These are phyloP conservation scores for Claviceps cyperi DNA, from an alignment of 2,329 filamentous ascomycete species.

Conservation along the genomic window DNA sequence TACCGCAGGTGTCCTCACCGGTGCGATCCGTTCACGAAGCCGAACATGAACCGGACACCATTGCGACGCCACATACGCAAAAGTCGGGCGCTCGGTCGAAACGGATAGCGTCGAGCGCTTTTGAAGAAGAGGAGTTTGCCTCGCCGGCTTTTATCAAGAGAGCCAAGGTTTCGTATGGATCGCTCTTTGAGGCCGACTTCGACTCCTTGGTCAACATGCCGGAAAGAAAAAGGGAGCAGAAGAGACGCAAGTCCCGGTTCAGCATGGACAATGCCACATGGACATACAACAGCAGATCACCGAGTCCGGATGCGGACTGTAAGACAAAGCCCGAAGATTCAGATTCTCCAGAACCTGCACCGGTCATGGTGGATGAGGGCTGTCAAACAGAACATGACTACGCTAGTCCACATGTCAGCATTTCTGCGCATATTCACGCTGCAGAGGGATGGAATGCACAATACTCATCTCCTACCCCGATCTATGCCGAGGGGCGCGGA, in stretches of 20 bases:
- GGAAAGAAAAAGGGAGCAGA: slow-evolving; percentile 21
- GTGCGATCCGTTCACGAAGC: neutral
- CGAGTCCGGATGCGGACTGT: slow-evolving; percentile 28
- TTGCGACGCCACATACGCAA: slow-evolving; percentile 4
- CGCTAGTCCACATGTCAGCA: slow-evolving; percentile 14
- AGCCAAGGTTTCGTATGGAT: slow-evolving; percentile 53
- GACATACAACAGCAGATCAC: slow-evolving; percentile 58
- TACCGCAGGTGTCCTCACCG: neutral
- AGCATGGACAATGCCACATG: slow-evolving; percentile 53
- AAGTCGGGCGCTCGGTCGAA: slow-evolving; percentile 15
- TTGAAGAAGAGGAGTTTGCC: slow-evolving; percentile 42
- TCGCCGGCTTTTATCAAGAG: slow-evolving; percentile 73
- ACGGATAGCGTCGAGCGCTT: slow-evolving; percentile 18
- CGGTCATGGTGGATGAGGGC: slow-evolving; percentile 22
- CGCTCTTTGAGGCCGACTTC: slow-evolving; percentile 46
- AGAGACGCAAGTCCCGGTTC: slow-evolving; percentile 55
- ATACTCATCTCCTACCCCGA: slow-evolving; percentile 6
- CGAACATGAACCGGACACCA: neutral
- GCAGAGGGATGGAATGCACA: slow-evolving; percentile 1
- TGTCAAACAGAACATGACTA: slow-evolving; percentile 20
- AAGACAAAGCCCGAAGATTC: neutral
- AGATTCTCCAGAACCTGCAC: neutral
- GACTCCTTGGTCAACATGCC: slow-evolving; percentile 52
- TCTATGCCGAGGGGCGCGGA: neutral
- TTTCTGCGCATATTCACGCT: slow-evolving; percentile 14